phyloP scores from a whole-genome alignment of 495 filamentous ascomycete genomes.

The Aspergillus incahuasiensis region DNA sequence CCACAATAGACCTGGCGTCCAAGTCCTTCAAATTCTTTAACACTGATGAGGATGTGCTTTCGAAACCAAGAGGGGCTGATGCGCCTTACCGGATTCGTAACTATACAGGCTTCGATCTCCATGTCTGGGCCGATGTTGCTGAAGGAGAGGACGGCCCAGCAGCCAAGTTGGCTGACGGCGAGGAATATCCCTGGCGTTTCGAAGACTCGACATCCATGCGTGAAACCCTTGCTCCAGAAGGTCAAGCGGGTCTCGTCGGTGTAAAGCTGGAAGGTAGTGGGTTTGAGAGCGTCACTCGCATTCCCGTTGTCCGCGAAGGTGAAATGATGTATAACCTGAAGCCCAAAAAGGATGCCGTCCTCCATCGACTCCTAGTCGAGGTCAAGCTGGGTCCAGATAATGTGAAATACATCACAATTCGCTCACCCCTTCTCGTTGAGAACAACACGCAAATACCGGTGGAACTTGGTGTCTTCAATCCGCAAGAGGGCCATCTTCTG shows the following conservation, averaged over 20 bases:
- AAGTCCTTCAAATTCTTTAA: constrained; percentile 89
- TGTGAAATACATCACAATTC: constrained; percentile 95
- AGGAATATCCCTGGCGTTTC: constrained; percentile 92
- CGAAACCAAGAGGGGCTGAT: constrained; percentile 87
- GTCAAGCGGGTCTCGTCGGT: constrained; percentile 67
- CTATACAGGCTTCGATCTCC: constrained; percentile 86
- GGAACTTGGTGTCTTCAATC: constrained; percentile 89
- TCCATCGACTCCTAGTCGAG: constrained; percentile 88
- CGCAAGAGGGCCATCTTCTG: constrained; percentile 80
- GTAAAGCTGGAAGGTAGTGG: constrained; percentile 87
- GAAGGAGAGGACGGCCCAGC: constrained; percentile 59
- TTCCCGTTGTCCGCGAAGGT: constrained; percentile 89
- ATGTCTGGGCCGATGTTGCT: constrained; percentile 71
- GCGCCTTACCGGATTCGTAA: constrained; percentile 92
- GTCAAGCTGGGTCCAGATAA: constrained; percentile 87
- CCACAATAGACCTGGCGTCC: constrained; percentile 86
- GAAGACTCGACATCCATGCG: constrained; percentile 92
- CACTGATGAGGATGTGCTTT: constrained; percentile 86
- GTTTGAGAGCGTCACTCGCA: constrained; percentile 83
- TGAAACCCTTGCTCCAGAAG: constrained; percentile 83
- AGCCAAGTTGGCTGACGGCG: constrained; percentile 80
- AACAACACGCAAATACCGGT: constrained; percentile 96
- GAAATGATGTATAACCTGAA: constrained; percentile 82
- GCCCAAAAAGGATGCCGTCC: constrained; percentile 74
- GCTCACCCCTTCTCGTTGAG: constrained; percentile 92